Base-by-base conservation (phyloP, 257 asterid species). In the Osmanthus fragrans region DNA sequence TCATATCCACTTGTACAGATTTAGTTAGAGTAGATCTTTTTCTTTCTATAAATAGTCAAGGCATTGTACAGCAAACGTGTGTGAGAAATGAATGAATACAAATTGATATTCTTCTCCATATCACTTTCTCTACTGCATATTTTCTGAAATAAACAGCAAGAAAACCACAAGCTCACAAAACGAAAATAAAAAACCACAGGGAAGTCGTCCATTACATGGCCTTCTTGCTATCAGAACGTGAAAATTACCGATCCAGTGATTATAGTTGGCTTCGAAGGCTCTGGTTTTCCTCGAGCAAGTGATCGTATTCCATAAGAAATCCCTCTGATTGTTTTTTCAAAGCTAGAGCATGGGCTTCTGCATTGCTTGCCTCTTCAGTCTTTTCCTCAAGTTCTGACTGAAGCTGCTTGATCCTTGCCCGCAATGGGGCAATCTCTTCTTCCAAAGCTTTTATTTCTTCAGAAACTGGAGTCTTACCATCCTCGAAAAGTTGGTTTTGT, bases 361-460 rank as follows among this genome's bases (percentile, higher is more conserved):
- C 67, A 60, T 8, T 60, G 15, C 29, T 60, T 21, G 32, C 67
- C 33, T 21, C 67, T 60, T 60, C 29, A 5, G 30, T n/a, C 67
- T 60, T 60, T 9, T n/a, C 32, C 30, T n/a, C 33, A 2, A 71
- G n/a, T n/a, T 71, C 58, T 5, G 25, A 25, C 34, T 71, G 36
- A 27, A 71, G 58, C 15, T 71, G 74, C 74, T 40, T 40, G 16
- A 40, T 47, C 45, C 29, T 71, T 71, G 18, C 74, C 34, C 29
- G 15, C 18, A 71, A 71, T 39, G 56, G 15, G 34, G 9, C 8
- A 60, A 39, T 37, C 36, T 71, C 74, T 5, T 71, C 60, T 34
- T 37, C 74, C 33, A 71, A 40, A 19, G 74, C 58, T 71, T 39
- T 71, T 9, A 37, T 15, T 71, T 71, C 74, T n/a, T 39, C 58